Evolutionary conservation across 208 protist species (phyloP), one percentile per base, ranked within the genome.

Genomic region (Trypanosoma avium): DNA sequence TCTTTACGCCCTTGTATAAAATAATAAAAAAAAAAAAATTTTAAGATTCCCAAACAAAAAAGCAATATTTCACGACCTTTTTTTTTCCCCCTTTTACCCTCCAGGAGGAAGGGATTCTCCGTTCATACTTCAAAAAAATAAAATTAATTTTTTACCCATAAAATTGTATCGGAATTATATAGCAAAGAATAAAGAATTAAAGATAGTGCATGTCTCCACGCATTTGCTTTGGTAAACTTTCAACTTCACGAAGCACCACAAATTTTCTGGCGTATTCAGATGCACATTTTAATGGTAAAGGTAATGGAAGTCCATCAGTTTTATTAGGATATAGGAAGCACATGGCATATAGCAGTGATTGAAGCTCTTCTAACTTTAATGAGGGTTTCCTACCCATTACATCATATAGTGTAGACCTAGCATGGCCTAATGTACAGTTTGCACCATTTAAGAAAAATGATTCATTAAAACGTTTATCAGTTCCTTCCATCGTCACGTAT

Each of bases 261-360:
- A 73, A 86, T 71, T 86, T 86, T 19, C 70, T 60, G 9, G 78
- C 67, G 59, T 89, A 89, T 59, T 85, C 79, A 29, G 63, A 32
- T 40, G 82, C 75, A 54, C 82, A 89, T 38, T 84, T 86, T 52
- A 89, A 70, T 17, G 79, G 82, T 9, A 89, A 57, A 42, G 79
- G 82, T n/a, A 79, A 43, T 17, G 82, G 82, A 43, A 89, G 70
- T 5, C 66, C 67, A 56, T 85, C 78, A 15, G 79, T 67, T 67
- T 89, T 89, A 70, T 86, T 85, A n/a, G 79, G 79, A 67, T 83
- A 86, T 49, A 86, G 42, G 58, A 68, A 86, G 56, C 77, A 84
- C 70, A 82, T 75, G 13, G 67, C 76, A 52, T 81, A 84, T 22
- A 73, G 74, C 9, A 89, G 67, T 26, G 50, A 0, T 30, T 76